phyloP scores from a whole-genome alignment of 2,329 filamentous ascomycete species.

The Xylaria sp. region DNA sequence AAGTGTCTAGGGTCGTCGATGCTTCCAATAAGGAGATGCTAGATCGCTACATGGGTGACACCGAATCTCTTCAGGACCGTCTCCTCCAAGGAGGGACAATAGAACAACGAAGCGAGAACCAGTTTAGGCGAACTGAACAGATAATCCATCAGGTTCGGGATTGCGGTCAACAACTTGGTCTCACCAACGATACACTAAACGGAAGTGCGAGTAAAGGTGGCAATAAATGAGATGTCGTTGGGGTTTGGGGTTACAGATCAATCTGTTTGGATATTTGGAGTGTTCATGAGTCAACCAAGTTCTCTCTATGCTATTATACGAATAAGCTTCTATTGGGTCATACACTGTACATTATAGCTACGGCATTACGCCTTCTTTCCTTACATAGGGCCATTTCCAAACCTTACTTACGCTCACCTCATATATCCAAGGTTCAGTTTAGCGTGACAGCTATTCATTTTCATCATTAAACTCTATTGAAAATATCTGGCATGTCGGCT shows the following conservation, averaged over 20 bases:
- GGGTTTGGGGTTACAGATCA: too few relatives aligned
- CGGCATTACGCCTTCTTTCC: too few relatives aligned
- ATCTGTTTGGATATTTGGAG: not conserved
- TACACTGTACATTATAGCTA: too few relatives aligned
- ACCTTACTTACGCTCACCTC: too few relatives aligned
- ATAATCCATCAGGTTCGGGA: not conserved
- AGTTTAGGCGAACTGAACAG: not conserved
- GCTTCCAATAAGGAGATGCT: not conserved
- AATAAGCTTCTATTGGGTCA: too few relatives aligned
- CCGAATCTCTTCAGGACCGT: not conserved
- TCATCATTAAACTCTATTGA: too few relatives aligned
- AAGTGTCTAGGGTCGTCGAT: not conserved
- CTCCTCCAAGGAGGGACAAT: not conserved
- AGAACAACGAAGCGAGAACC: not conserved
- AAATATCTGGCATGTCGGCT: too few relatives aligned
- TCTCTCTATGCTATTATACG: not conserved
- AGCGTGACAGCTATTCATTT: too few relatives aligned
- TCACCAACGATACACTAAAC: not conserved
- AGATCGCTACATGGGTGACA: not conserved
- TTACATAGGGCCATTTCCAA: too few relatives aligned
- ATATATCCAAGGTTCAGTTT: too few relatives aligned
- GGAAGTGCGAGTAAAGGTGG: not conserved
- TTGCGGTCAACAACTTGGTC: not conserved
- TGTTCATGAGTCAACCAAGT: not conserved
- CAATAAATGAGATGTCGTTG: not conserved